Conservation (phyloP, 257 asterid genomes). For the Nicotiana paniculata region DNA sequence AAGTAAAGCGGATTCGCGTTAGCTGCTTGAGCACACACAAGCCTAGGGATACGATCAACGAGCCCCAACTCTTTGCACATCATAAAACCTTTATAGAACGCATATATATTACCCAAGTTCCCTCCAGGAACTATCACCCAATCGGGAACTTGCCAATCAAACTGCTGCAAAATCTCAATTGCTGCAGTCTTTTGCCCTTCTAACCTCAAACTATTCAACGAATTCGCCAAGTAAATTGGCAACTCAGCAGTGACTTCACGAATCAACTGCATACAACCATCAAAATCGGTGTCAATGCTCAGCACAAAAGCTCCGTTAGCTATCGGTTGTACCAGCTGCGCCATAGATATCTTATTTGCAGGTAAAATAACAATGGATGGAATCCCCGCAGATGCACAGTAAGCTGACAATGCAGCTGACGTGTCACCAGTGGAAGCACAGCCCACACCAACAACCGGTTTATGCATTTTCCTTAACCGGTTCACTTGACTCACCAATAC, state of each 20-base stretch:
- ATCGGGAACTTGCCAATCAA: conserved; percentile 86
- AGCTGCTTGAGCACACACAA: conserved; percentile 88
- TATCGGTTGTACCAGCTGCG: conserved; percentile 81
- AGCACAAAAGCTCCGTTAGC: conserved; percentile 87
- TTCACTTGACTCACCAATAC: conserved; percentile 83
- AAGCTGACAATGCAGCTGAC: conserved; percentile 73
- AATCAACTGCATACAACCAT: conserved; percentile 88
- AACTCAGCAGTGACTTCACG: conserved; percentile 77
- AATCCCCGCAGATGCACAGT: conserved; percentile 76
- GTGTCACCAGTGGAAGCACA: conserved; percentile 87
- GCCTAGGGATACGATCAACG: conserved; percentile 67
- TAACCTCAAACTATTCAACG: conserved; percentile 66
- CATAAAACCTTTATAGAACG: conserved; percentile 74
- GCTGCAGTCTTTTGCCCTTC: conserved; percentile 95
- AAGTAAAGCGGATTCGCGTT: conserved; percentile 77
- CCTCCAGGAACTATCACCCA: conserved; percentile 95
- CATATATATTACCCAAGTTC: conserved; percentile 75
- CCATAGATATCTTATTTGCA: conserved; percentile 59
- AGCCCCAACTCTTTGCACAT: conserved; percentile 89
- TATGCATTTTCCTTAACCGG: conserved; percentile 56
- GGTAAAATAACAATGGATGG: conserved; percentile 77
- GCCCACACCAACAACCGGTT: conserved; percentile 76
- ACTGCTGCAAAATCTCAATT: conserved; percentile 76
- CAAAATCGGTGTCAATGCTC: conserved; percentile 83
- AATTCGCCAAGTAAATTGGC: conserved; percentile 78